phyloP scores from a whole-genome alignment of 805 yeast species.

The Debaryomyces maramus region DNA sequence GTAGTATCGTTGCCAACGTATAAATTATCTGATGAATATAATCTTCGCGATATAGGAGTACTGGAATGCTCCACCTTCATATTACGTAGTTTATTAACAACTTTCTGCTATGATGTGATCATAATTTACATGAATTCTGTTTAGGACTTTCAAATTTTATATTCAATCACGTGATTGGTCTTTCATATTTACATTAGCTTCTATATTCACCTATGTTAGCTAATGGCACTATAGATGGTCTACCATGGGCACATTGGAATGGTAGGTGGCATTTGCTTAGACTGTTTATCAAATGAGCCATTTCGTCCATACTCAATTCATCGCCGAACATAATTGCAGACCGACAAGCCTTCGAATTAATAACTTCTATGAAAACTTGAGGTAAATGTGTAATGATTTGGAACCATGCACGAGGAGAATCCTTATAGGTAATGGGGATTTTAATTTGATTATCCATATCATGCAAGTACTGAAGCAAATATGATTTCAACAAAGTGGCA shows the following conservation, averaged over 20 bases:
- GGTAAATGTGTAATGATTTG: constrained; percentile 43
- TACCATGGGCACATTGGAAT: constrained; percentile 83
- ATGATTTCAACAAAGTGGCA: constrained; percentile 28
- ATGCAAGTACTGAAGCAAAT: constrained; percentile 43
- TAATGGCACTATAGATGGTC: constrained; percentile 69
- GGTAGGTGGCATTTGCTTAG: constrained; percentile 58
- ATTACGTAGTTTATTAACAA: neutral
- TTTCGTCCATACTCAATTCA: constrained; percentile 40
- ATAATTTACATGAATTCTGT: too few relatives aligned
- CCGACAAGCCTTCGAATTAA: constrained; percentile 67
- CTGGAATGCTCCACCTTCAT: neutral
- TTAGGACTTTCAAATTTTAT: too few relatives aligned
- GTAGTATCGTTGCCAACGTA: neutral
- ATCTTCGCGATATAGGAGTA: constrained; percentile 1
- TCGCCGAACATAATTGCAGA: constrained; percentile 75
- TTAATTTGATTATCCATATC: constrained; percentile 42
- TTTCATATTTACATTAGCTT: too few relatives aligned
- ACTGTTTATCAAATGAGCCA: constrained; percentile 41
- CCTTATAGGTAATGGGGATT: constrained; percentile 39
- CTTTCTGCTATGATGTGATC: too few relatives aligned
- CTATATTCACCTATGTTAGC: constrained; percentile 17
- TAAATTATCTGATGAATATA: neutral
- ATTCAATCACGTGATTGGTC: too few relatives aligned
- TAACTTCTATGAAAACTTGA: constrained; percentile 43
- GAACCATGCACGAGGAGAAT: constrained; percentile 23